These are phyloP conservation scores for Lophiotrema nucula DNA, from an alignment of 495 filamentous ascomycete genomes.

Conservation along the genomic window DNA sequence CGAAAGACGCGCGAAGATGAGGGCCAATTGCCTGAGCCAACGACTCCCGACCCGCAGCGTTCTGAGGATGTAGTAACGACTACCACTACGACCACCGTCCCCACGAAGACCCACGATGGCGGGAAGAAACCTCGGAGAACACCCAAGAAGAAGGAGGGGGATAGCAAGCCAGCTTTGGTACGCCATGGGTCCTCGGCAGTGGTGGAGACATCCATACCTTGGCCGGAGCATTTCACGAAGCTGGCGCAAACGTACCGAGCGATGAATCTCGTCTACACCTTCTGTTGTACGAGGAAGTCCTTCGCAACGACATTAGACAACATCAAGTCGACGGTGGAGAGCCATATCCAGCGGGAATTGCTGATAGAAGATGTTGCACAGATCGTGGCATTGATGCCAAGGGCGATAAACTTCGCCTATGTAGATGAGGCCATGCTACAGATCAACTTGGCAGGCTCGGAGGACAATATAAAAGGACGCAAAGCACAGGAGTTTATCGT, in stretches of 20 bases:
- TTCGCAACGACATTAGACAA: conserved; percentile 87
- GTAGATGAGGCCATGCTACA: conserved; percentile 79
- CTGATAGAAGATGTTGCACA: conserved; percentile 74
- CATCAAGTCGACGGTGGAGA: conserved; percentile 79
- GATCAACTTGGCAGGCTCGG: conserved; percentile 72
- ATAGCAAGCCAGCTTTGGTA: conserved; percentile 37
- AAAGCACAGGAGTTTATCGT: conserved; percentile 29
- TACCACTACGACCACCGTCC: conserved; percentile 42
- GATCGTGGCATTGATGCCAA: conserved; percentile 73
- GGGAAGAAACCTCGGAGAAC: conserved; percentile 50
- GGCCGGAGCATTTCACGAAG: conserved; percentile 71
- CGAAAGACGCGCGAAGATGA: conserved; percentile 42
- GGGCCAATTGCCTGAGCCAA: background rate
- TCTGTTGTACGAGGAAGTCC: conserved; percentile 89
- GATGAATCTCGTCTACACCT: conserved; percentile 89
- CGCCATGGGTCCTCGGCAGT: conserved; percentile 46
- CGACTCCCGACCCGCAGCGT: conserved; percentile 1
- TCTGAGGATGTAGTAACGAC: conserved; percentile 17
- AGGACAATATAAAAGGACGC: conserved; percentile 38
- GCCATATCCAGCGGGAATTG: conserved; percentile 70
- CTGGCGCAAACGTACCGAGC: conserved; percentile 79
- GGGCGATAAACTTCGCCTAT: conserved; percentile 78
- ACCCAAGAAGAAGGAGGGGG: conserved; percentile 28
- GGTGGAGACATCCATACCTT: conserved; percentile 54
- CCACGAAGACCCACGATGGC: conserved; percentile 57